These are phyloP conservation scores for Lineolata rhizophorae DNA, from an alignment of 495 filamentous ascomycete species.

Conservation along the genomic window DNA sequence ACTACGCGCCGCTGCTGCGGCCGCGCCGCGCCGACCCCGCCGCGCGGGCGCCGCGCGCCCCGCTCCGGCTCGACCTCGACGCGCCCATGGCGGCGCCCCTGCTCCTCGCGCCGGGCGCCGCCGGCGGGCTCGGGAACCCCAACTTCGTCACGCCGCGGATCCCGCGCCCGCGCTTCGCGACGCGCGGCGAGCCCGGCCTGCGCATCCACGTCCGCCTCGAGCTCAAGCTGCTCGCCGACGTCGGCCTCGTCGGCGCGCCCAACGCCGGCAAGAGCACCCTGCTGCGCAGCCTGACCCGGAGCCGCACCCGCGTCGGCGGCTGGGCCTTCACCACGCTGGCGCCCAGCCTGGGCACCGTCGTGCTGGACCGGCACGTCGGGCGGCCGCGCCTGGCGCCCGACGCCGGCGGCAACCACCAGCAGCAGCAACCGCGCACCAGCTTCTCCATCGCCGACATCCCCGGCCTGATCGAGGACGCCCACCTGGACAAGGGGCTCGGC, in stretches of 20 bases:
- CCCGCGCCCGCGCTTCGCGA: slow-evolving; percentile 64
- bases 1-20: slow-evolving; percentile 33
- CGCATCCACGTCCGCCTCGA: slow-evolving; percentile 68
- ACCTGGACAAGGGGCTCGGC: slow-evolving; percentile 79
- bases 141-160: slow-evolving; percentile 58
- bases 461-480: slow-evolving; percentile 72
- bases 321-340: slow-evolving; percentile 95
- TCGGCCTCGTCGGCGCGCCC: slow-evolving; percentile 81
- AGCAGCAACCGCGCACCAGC: slow-evolving; percentile 33
- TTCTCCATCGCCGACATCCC: slow-evolving; percentile 96
- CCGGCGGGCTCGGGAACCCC: slow-evolving; percentile 81
- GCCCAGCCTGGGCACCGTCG: slow-evolving; percentile 86
- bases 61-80: slow-evolving; percentile 65
- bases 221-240: slow-evolving; percentile 83
- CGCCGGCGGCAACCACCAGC: slow-evolving; percentile 7
- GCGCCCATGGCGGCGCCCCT: slow-evolving; percentile 61
- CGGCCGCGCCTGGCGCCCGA: slow-evolving; percentile 30
- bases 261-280: slow-evolving; percentile 95
- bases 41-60: slow-evolving; percentile 39
- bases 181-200: slow-evolving; percentile 59
- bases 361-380: slow-evolving; percentile 64
- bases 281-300: slow-evolving; percentile 64
- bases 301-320: slow-evolving; percentile 68
- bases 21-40: slow-evolving; percentile 33
- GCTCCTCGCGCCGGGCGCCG: slow-evolving; percentile 72